Conservation (phyloP, 2,329 filamentous ascomycete genomes). For the Colletotrichum tropicale region DNA sequence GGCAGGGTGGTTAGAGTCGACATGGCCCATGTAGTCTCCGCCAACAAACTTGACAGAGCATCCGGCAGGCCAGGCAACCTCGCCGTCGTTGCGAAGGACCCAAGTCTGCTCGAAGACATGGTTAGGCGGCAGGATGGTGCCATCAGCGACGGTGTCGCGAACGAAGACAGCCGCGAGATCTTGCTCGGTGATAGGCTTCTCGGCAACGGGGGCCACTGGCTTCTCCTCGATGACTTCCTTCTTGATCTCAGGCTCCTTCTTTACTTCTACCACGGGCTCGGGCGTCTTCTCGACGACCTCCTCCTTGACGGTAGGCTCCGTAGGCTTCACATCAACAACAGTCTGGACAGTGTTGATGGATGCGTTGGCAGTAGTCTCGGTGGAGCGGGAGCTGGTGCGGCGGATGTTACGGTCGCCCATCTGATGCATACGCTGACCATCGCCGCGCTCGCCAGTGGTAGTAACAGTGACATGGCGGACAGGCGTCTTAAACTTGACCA, state of each 20-base stretch:
- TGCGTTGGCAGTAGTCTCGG: conserved; percentile 56
- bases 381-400: conserved; percentile 50
- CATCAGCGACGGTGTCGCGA: conserved; percentile 79
- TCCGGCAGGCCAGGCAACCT: conserved; percentile 81
- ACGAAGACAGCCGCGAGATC: conserved; percentile 68
- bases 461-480: conserved; percentile 87
- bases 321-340: conserved; percentile 73
- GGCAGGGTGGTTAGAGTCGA: conserved; percentile 81
- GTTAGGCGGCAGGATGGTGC: conserved; percentile 72
- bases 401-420: conserved; percentile 68
- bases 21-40: conserved; percentile 94
- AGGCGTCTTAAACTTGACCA: conserved; percentile 96
- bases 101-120: conserved; percentile 87
- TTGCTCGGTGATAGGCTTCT: conserved; percentile 23
- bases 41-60: conserved; percentile 91
- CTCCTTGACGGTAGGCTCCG: conserved; percentile 38
- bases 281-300: conserved; percentile 29
- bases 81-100: conserved; percentile 86
- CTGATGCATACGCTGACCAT: conserved; percentile 66
- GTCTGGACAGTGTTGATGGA: conserved; percentile 67
- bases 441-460: conserved; percentile 78
- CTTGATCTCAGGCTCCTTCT: conserved; percentile 19
- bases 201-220: conserved; percentile 24
- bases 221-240: conserved; percentile 26
- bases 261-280: conserved; percentile 22